Evolutionary conservation across 2,329 filamentous ascomycete species (phyloP), one percentile per base, ranked within the genome.

Genomic region (Diaporthe vaccinii): DNA sequence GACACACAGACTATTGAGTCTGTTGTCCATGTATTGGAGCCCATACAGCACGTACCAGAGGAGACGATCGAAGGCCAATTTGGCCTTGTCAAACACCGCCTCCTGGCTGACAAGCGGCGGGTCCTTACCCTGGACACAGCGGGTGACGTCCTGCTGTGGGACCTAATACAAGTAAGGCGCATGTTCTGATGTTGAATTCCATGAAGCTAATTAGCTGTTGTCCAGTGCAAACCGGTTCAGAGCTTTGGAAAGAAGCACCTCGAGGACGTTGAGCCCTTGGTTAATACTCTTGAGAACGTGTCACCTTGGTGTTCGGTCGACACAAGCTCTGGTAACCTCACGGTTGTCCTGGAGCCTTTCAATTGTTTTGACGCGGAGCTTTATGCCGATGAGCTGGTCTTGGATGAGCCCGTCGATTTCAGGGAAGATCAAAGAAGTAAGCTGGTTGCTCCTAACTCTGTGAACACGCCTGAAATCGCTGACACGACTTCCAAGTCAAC

Each of bases 351-450:
- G 25, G 97, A 99, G 81, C 95, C 96, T 55, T 97, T 97, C 80
- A 97, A 97, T 79, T 98, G 96, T 82, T 99, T 99, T 79, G 97
- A 99, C 84, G 97, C 96, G 22, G 97, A 99, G 81, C 94, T 98
- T 84, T 99, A 99, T 82, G 96, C 95, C 1, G 97, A 99, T 82
- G 96, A 98, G 84, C 86, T 97, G 49, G 88, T 92, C 55, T 79
- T 96, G 73, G 90, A 93, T 15, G 93, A 95, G 77, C 87, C 91
- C n/a, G 87, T 94, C 25, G 93, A 96, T 17, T 98, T 98, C 81
- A 89, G 93, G 74, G 96, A 98, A 80, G 97, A 99, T 80, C 96
- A 98, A 85, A 91, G 97, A 85, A 98, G 94, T 96, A 89, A 81
- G 92, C 83, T 5, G 76, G 15, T 25, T 25, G 9, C 41, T 39